Conservation (phyloP, 805 yeast genomes). For the Metschnikowia gruessii region DNA sequence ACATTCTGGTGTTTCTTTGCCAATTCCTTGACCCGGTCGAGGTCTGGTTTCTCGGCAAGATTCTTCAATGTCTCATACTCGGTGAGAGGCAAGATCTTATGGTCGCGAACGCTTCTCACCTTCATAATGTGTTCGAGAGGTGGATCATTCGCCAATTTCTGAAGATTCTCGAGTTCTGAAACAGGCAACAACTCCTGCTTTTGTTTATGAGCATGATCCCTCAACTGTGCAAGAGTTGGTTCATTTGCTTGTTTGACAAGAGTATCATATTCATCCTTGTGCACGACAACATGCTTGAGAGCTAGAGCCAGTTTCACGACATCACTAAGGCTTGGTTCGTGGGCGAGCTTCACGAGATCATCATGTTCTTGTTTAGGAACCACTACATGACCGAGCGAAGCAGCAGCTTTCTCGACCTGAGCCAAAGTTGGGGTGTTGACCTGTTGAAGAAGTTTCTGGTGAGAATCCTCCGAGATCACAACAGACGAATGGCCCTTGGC, state of each 20-base stretch:
- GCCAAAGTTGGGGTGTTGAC: constrained; percentile 21
- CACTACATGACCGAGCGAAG: constrained; percentile 16
- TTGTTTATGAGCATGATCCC: constrained; percentile 6
- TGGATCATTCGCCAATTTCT: constrained; percentile 9
- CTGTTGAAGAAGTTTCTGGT: constrained; percentile 14
- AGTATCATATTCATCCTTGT: constrained; percentile 9
- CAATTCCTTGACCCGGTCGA: constrained; percentile 16
- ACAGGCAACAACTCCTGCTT: constrained; percentile 4
- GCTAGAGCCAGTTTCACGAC: constrained; percentile 16
- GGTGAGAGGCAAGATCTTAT: constrained; percentile 1
- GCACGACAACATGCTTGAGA: constrained; percentile 13
- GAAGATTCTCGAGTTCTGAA: constrained; percentile 6
- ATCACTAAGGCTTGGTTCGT: constrained; percentile 21
- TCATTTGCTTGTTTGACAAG: constrained; percentile 7
- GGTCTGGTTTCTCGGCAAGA: constrained; percentile 10
- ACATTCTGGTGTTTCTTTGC: constrained; percentile 12
- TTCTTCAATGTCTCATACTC: constrained; percentile 7
- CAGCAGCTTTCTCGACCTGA: constrained; percentile 18
- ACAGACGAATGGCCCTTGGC: constrained; percentile 33
- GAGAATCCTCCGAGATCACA: constrained; percentile 31
- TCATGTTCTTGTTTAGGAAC: constrained; percentile 16
- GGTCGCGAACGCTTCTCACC: constrained; percentile 1
- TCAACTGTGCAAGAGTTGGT: constrained; percentile 10
- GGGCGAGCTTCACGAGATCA: constrained; percentile 2
- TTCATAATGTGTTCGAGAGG: constrained; percentile 13